A percentile compares a stretch with the other conserved stretches of the same genome.
These are phyloP conservation scores for Chlamydomonas incerta DNA, from an alignment of 139 green algal species.

Conservation along the genomic window DNA sequence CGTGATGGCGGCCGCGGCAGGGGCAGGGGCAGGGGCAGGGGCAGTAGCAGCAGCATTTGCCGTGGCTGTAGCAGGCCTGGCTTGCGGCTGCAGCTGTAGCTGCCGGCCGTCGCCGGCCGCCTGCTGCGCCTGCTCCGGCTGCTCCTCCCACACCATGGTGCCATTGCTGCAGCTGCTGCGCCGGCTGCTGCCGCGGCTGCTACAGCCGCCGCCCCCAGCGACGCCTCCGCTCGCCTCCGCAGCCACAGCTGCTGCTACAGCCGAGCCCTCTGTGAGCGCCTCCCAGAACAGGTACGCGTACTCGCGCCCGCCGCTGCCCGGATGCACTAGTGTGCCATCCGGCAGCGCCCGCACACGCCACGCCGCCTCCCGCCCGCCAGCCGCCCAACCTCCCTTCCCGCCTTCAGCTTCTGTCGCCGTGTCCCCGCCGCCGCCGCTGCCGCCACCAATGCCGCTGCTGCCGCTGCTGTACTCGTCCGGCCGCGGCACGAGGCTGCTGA, in stretches of 20 bases:
- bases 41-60: background rate
- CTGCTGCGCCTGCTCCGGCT: no score
- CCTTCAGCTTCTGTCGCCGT: no score
- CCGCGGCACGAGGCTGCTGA: slow-evolving; percentile 30
- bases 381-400: background rate
- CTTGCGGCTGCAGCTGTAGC: no score
- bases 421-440: no score
- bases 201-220: no score
- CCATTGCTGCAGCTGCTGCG: no score
- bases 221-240: no score
- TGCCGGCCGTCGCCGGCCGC: no score
- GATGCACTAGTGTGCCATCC: background rate
- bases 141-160: background rate
- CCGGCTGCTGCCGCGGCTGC: no score
- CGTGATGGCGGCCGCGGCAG: background rate
- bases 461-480: background rate
- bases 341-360: background rate
- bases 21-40: background rate
- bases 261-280: background rate
- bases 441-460: no score
- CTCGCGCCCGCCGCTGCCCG: slow-evolving; percentile 2
- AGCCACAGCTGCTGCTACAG: no score
- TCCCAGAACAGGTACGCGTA: slow-evolving; percentile 27
- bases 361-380: background rate
- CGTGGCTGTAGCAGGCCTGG: background rate